Conservation (phyloP, 768 basidiomycete species). For the Russula sp. region DNA sequence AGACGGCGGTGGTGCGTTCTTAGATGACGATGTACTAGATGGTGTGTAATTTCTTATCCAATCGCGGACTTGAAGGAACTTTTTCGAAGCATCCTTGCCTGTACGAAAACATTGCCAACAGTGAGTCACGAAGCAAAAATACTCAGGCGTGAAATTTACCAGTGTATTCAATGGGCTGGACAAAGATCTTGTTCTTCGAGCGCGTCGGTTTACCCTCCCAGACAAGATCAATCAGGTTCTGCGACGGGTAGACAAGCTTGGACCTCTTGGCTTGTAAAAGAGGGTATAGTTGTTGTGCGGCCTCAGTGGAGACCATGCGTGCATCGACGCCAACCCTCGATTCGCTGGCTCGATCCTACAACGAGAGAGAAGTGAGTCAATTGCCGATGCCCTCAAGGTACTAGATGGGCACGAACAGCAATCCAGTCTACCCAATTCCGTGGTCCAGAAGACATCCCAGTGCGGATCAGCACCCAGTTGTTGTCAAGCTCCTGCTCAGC, state of each 20-base stretch:
- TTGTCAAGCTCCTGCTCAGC: conserved; percentile 60
- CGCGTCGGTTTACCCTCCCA: conserved; percentile 76
- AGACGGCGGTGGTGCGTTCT: conserved; percentile 47
- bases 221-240: conserved; percentile 75
- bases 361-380: conserved; percentile 12
- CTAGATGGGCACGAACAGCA: not conserved
- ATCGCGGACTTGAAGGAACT: conserved; percentile 59
- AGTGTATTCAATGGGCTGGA: conserved; percentile 66
- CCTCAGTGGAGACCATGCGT: conserved; percentile 71
- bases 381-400: not conserved
- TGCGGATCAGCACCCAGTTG: conserved; percentile 66
- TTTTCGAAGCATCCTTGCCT: conserved; percentile 57
- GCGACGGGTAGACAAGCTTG: conserved; percentile 70
- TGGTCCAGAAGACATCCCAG: conserved; percentile 45
- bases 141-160: conserved; percentile 31
- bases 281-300: conserved; percentile 51
- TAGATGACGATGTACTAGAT: conserved; percentile 54
- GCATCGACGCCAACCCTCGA: conserved; percentile 76
- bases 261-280: conserved; percentile 48
- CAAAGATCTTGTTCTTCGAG: conserved; percentile 54
- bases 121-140: not conserved
- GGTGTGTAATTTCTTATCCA: conserved; percentile 63
- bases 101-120: not conserved
- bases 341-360: conserved; percentile 34
- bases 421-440: conserved; percentile 80